A percentile compares a stretch with the other conserved stretches of the same genome.
These are phyloP conservation scores for Kwoniella sp. DNA, from an alignment of 768 basidiomycete genomes.

Conservation along the genomic window DNA sequence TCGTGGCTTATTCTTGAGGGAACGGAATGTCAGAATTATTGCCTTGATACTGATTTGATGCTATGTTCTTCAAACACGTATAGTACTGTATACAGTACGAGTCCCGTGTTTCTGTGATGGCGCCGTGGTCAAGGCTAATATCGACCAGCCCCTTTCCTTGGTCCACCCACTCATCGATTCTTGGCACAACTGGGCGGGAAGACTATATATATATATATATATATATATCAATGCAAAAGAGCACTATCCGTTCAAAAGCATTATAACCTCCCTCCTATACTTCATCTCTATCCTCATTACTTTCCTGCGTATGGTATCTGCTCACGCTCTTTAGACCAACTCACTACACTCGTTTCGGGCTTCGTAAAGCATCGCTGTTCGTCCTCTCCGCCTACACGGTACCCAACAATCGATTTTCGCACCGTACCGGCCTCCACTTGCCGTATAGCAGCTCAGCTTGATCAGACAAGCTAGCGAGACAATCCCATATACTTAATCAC, in stretches of 20 bases:
- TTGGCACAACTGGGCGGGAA: conserved; percentile 4
- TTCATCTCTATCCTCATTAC: conserved; percentile 1
- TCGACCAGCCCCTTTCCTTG: conserved; percentile 2
- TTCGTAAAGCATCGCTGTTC: not conserved
- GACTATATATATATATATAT: conserved; percentile 6
- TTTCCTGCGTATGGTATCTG: too few species aligned
- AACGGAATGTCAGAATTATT: too few species aligned
- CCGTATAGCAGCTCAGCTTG: too few species aligned
- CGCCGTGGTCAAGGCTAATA: not conserved
- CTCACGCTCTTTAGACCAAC: not conserved
- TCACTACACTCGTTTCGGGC: not conserved
- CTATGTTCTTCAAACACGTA: too few species aligned
- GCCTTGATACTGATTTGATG: too few species aligned
- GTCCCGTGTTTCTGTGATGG: too few species aligned
- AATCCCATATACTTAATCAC: not conserved
- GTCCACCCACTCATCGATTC: not conserved
- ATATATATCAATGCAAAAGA: not conserved
- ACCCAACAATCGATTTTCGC: too few species aligned
- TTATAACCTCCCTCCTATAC: not conserved
- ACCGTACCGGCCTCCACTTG: too few species aligned
- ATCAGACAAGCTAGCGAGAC: too few species aligned
- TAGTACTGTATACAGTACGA: too few species aligned
- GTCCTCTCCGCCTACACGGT: not conserved
- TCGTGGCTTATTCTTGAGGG: too few species aligned
- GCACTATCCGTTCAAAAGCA: not conserved